Percentiles rank a stretch among this genome's conserved stretches.
Evolutionary conservation across 1,284 basidiomycete species (phyloP).

Genomic region (Fomitopsis pinicola): DNA sequence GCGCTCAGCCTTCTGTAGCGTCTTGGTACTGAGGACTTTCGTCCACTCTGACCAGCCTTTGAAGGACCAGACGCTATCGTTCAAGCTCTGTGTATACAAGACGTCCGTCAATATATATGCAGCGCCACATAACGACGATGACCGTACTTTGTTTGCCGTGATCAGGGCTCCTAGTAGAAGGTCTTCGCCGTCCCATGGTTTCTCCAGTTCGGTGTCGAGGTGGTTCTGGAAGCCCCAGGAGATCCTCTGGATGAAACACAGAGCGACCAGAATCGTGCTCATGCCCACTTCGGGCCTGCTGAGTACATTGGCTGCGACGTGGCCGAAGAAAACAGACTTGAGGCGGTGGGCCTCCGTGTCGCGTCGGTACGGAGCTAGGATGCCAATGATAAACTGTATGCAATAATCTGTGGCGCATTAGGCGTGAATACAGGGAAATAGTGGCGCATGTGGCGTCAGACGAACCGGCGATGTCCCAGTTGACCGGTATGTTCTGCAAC

Average conservation of each 20-base stretch:
- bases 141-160: constrained; percentile 55
- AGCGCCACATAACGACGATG: not conserved
- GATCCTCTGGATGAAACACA: constrained; percentile 58
- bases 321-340: constrained; percentile 43
- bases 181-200: constrained; percentile 62
- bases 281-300: constrained; percentile 51
- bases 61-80: constrained; percentile 25
- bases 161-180: constrained; percentile 65
- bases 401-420: constrained; percentile 43
- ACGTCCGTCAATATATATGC: not conserved
- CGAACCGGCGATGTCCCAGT: constrained; percentile 3
- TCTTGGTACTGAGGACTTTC: constrained; percentile 4
- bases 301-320: constrained; percentile 51
- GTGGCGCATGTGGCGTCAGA: not conserved
- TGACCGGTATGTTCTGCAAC: not conserved
- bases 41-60: not conserved
- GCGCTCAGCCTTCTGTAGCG: constrained; percentile 9
- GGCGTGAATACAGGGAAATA: not conserved
- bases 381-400: constrained; percentile 50
- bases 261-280: constrained; percentile 48
- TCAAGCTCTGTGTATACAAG: constrained; percentile 46
- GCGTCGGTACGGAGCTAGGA: constrained; percentile 40
- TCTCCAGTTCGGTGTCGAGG: constrained; percentile 40
- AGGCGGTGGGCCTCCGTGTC: constrained; percentile 14
- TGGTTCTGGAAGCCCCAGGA: constrained; percentile 41